Evolutionary conservation across 371 early-diverging fungal genomes (phyloP).

Genomic region (Rhizopus sp.): DNA sequence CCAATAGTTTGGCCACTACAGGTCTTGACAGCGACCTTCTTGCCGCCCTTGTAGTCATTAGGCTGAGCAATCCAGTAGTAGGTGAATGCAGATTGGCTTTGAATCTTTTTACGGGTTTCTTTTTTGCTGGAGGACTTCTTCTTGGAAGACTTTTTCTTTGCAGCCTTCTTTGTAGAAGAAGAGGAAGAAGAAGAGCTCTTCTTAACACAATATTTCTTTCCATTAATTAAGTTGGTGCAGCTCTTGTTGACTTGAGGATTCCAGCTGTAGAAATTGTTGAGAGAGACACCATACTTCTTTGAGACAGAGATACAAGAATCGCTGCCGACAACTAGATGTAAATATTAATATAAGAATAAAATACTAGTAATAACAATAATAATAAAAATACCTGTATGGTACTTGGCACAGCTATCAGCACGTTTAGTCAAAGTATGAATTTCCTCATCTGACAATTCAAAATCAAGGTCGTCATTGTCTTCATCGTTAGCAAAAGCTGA

Average conservation of each 20-base stretch:
- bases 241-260: constrained; percentile 39
- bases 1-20: constrained; percentile 47
- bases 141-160: constrained; percentile 14
- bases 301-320: constrained; percentile 42
- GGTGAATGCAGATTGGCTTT: constrained; percentile 40
- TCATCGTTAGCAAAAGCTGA: constrained; percentile 32
- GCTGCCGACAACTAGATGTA: constrained; percentile 24
- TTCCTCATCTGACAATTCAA: constrained; percentile 25
- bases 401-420: constrained; percentile 26
- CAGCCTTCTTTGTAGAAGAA: constrained; percentile 12
- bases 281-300: constrained; percentile 32
- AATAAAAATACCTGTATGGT: constrained; percentile 20
- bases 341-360: neutral
- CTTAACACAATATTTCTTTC: constrained; percentile 43
- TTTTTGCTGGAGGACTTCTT: constrained; percentile 12
- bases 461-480: constrained; percentile 28
- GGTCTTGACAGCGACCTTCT: constrained; percentile 43
- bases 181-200: neutral
- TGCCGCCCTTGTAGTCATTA: constrained; percentile 36
- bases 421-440: constrained; percentile 21
- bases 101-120: constrained; percentile 41
- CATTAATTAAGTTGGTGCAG: constrained; percentile 38
- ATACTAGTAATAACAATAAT: neutral
- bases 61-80: constrained; percentile 55
- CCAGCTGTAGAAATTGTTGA: constrained; percentile 32